phyloP scores from a whole-genome alignment of 2,329 filamentous ascomycete species.

The Aschersonia sp. region DNA sequence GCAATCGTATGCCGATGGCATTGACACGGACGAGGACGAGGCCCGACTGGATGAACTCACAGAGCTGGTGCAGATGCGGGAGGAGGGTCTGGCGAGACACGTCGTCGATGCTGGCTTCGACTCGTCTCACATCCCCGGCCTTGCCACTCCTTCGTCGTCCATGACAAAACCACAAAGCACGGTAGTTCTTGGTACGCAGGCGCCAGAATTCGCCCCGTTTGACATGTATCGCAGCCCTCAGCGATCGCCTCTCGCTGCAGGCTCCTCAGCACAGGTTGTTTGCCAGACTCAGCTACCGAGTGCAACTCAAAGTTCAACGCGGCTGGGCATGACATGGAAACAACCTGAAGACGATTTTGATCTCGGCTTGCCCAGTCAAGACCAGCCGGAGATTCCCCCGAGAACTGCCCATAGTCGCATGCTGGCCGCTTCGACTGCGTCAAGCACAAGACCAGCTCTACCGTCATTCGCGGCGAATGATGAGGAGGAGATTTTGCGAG shows the following conservation, averaged over 20 bases:
- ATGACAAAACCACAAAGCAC: constrained; percentile 6
- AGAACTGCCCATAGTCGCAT: too few species aligned
- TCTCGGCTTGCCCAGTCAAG: too few species aligned
- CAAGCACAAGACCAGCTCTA: constrained; percentile 1
- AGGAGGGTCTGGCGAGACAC: constrained; percentile 23
- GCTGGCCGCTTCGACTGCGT: not conserved
- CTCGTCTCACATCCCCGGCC: constrained; percentile 21
- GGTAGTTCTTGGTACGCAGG: constrained; percentile 31
- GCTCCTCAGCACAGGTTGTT: constrained; percentile 30
- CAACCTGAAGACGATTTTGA: too few species aligned
- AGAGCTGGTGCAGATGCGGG: constrained; percentile 27
- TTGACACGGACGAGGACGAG: constrained; percentile 38
- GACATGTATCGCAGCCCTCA: constrained; percentile 18
- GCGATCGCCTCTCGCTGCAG: constrained; percentile 15
- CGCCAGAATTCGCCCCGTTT: constrained; percentile 12
- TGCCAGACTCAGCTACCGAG: constrained; percentile 33
- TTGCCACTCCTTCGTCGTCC: constrained; percentile 4
- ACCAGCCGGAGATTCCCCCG: too few species aligned
- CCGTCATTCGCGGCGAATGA: constrained; percentile 2
- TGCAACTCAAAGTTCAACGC: constrained; percentile 3
- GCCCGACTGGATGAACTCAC: constrained; percentile 31
- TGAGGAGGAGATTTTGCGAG: constrained; percentile 14
- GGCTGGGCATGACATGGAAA: too few species aligned
- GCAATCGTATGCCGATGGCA: constrained; percentile 32
- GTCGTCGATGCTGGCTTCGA: constrained; percentile 31